Evolutionary conservation across 1,284 basidiomycete species (phyloP), one percentile per base, ranked within the genome.

Genomic region (Apiotrichum sp.): DNA sequence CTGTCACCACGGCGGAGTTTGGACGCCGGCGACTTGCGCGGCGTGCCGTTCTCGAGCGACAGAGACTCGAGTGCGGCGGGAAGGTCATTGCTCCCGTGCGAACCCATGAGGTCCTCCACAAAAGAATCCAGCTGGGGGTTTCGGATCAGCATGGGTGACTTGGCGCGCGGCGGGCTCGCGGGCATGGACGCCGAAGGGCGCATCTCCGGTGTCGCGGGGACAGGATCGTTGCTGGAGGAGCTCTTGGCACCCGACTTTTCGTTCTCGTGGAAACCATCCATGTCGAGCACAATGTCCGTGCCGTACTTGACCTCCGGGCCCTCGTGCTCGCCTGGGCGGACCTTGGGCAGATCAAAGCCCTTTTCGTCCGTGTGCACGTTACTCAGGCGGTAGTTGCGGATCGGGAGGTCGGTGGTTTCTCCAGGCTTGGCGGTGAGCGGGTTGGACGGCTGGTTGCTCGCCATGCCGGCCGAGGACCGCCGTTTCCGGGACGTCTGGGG

Each of bases 241-340:
- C 35, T 10, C 47, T 14, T 11, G 9, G 6, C 36, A 8, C 5
- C 42, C 5, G 4, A 5, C n/a, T 16, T 22, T 8, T n/a, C n/a
- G 4, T 39, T 36, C 35, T 42, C 32, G 57, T 77, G 75, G 66
- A 80, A 80, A 1, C 80, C 80, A 8, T 71, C 73, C 70, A 78
- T 77, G 63, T 76, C 73, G 59, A 80, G 58, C 29, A 77, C 76
- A 77, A 78, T 68, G 82, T 89, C 75, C 59, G 62, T 60, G 11
- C 65, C 84, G 65, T 89, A 89, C 46, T 84, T 78, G 1, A 91
- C 82, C 5, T 82, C 81, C 22, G 86, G 86, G 45, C 80, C 79
- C 57, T 84, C 80, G 8, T 78, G 78, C 22, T 79, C 74, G 11
- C 80, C 78, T 16, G 78, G 67, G 53, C 74, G 69, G 22, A 81